These are phyloP conservation scores for Eucalyptus erythrocorys DNA, from an alignment of 345 rosid species.

Conservation along the genomic window DNA sequence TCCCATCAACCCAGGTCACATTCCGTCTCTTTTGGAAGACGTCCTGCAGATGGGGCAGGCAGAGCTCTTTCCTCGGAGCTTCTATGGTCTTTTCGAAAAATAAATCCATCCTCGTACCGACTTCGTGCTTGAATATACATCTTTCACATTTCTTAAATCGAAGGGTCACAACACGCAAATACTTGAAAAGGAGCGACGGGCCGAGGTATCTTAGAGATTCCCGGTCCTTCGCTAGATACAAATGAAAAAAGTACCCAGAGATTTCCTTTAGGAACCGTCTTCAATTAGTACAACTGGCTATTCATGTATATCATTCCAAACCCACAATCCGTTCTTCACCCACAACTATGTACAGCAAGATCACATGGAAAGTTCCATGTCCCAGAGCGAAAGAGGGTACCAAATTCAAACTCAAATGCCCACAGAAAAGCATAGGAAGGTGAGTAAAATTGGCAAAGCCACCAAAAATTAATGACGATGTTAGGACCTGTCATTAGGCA, in stretches of 20 bases:
- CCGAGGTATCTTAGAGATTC: background rate
- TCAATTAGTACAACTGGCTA: background rate
- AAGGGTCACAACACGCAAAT: background rate
- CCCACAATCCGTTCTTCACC: background rate
- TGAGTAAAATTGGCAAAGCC: background rate
- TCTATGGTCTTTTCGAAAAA: background rate
- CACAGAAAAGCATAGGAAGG: background rate
- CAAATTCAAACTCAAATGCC: background rate
- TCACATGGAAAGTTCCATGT: background rate
- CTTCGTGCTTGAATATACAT: background rate
- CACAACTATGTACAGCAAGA: background rate
- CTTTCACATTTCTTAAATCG: background rate
- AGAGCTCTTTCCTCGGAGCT: background rate
- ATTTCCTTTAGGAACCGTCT: background rate
- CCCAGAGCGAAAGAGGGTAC: background rate
- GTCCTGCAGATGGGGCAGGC: background rate
- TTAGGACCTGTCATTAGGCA: background rate
- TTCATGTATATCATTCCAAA: background rate
- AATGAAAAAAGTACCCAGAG: background rate
- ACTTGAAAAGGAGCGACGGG: background rate
- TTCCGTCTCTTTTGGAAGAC: background rate
- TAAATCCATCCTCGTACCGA: background rate
- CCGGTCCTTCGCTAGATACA: background rate
- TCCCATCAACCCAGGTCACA: background rate
- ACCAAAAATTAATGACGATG: background rate